Conservation (phyloP, 1,139 yeast species). For the Geotrichum citri-aurantii region DNA sequence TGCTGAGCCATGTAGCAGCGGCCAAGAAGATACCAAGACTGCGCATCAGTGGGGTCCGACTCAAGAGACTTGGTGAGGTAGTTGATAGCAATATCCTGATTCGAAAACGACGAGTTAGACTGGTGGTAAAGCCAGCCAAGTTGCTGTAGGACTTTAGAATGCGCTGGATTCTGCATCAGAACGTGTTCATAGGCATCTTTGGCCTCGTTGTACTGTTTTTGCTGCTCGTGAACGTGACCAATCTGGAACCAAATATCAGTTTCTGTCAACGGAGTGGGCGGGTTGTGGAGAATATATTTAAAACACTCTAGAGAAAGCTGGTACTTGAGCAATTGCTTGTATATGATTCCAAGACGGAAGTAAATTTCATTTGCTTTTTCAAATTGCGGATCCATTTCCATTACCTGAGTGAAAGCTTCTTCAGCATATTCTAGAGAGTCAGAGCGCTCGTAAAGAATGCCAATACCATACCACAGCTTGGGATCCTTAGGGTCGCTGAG, state of each 20-base stretch:
- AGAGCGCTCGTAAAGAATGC: constrained; percentile 89
- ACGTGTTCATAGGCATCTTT: constrained; percentile 94
- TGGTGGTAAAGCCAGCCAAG: constrained; percentile 94
- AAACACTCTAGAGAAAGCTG: constrained; percentile 88
- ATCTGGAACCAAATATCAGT: constrained; percentile 98
- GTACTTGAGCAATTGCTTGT: constrained; percentile 88
- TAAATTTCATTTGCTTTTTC: constrained; percentile 96
- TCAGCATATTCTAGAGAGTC: constrained; percentile 96
- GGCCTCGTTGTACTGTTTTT: constrained; percentile 86
- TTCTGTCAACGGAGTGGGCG: constrained; percentile 93
- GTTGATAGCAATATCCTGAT: constrained; percentile 76
- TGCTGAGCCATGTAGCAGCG: constrained; percentile 95
- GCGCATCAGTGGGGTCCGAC: constrained; percentile 86
- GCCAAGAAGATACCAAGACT: constrained; percentile 94
- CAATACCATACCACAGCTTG: constrained; percentile 97
- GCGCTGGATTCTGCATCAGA: constrained; percentile 81
- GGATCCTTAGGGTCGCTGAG: constrained; percentile 93
- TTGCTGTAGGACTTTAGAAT: constrained; percentile 92
- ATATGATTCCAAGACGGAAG: constrained; percentile 93
- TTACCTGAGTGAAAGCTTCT: constrained; percentile 93
- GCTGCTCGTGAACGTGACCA: constrained; percentile 92
- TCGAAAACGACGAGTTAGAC: constrained; percentile 63
- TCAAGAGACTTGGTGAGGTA: constrained; percentile 82
- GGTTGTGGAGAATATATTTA: constrained; percentile 80
- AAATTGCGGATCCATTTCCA: constrained; percentile 91